phyloP scores from a whole-genome alignment of 192 early-diverging fungal genomes.

The Rhizoclosmatium sp. region DNA sequence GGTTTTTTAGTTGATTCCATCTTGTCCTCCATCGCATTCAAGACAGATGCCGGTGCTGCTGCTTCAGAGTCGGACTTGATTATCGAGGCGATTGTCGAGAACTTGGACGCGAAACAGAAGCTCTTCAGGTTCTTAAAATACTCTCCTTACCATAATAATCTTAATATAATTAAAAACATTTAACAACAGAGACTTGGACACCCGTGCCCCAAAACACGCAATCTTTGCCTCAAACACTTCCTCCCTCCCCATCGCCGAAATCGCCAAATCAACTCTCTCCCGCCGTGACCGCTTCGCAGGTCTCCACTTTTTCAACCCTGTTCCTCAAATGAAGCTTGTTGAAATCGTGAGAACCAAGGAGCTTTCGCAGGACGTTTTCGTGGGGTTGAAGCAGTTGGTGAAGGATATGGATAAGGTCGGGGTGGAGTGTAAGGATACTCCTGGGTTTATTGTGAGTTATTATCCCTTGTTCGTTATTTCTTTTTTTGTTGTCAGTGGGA shows the following conservation, averaged over 20 bases:
- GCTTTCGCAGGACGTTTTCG: slow-evolving; percentile 67
- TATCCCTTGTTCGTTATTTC: background rate
- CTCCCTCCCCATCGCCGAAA: slow-evolving; percentile 83
- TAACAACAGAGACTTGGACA: slow-evolving; percentile 51
- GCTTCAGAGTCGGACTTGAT: slow-evolving; percentile 77
- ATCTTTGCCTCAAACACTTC: slow-evolving; percentile 95
- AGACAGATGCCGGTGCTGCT: slow-evolving; percentile 71
- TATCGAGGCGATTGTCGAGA: slow-evolving; percentile 97
- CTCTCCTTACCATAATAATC: background rate
- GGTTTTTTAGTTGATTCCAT: slow-evolving; percentile 66
- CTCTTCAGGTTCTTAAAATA: slow-evolving; percentile 64
- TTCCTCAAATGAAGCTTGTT: slow-evolving; percentile 98
- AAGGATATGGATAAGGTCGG: slow-evolving; percentile 84
- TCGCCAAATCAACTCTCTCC: slow-evolving; percentile 68
- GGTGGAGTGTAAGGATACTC: slow-evolving; percentile 95
- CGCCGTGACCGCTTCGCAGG: slow-evolving; percentile 77
- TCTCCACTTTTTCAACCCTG: slow-evolving; percentile 98
- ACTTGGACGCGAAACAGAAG: slow-evolving; percentile 85
- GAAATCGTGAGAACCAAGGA: slow-evolving; percentile 85
- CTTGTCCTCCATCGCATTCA: slow-evolving; percentile 68
- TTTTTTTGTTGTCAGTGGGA: background rate
- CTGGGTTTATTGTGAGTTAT: slow-evolving; percentile 67
- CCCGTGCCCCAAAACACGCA: slow-evolving; percentile 70
- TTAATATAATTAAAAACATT: background rate
- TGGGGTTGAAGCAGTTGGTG: slow-evolving; percentile 72